Evolutionary conservation across 805 yeast species (phyloP), one percentile per base, ranked within the genome.

Genomic region (Lachancea sp.): DNA sequence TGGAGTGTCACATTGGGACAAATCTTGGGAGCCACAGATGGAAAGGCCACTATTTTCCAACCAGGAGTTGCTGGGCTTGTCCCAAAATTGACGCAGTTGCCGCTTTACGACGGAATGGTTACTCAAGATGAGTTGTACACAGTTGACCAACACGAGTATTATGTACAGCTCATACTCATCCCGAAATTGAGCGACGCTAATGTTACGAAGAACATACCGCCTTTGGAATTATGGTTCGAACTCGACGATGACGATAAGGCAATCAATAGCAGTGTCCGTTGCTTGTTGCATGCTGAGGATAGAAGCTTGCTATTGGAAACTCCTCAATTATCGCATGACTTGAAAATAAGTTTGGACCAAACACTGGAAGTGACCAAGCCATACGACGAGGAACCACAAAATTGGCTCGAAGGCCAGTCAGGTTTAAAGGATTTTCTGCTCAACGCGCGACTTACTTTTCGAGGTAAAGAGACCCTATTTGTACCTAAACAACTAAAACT

Each of bases 381-480:
- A 4, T 44, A 45, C 12, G 55, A 51, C 33, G 31, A 44, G 43
- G 24, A 51, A 47, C 19, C 56, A 61, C 21, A 49, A 38, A 37
- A 58, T 56, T 54, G 71, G 70, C 53, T 36, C n/a, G 20, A 51
- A 47, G 51, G 48, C 13, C 77, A 74, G 51, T 71, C 71, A 1
- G 76, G 73, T 2, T 45, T 74, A n/a, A 54, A 51, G 31, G 45
- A 52, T 18, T 74, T 71, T 46, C 61, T 74, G 42, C 43, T 46
- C 3, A 34, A 44, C 9, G 42, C 54, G 6, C 42, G 41, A 15
- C 41, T 54, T 12, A 33, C 49, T 20, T 52, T 51, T 40, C 40
- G 38, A 17, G 43, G 41, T 12, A 47, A 36, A 13, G 45, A 42
- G 26, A 48, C 41, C 16, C 34, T 49, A 5, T 21, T 25, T 8